Evolutionary conservation across 139 green algal genomes (phyloP).

Genomic region (Auxenochlorella protothecoides): DNA sequence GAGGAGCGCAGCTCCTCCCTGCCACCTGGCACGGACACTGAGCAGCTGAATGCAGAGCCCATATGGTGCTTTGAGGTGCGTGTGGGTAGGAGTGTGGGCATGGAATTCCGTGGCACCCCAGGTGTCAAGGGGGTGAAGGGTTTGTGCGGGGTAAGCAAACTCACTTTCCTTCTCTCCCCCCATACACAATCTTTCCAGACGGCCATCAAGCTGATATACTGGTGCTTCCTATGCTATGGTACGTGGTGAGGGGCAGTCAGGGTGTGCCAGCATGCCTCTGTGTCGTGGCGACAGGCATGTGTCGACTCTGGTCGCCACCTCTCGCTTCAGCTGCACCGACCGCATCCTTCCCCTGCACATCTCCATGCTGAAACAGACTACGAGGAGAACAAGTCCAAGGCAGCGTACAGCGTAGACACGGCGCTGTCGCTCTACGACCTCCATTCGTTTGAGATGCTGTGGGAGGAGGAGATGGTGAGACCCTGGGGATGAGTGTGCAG

Average conservation of each 20-base stretch:
- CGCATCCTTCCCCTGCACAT: too few relatives aligned
- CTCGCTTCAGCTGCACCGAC: too few relatives aligned
- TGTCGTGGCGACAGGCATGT: too few relatives aligned
- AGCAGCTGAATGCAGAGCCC: slow-evolving; percentile 5
- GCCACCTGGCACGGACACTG: not conserved
- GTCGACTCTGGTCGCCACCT: too few relatives aligned
- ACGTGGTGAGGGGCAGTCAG: not conserved
- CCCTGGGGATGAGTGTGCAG: slow-evolving; percentile 7
- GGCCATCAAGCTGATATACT: slow-evolving; percentile 28
- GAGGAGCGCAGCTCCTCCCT: slow-evolving; percentile 10
- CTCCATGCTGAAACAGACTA: not conserved
- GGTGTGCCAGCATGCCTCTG: too few relatives aligned
- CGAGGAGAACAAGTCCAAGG: slow-evolving; percentile 1
- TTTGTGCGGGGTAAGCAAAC: too few relatives aligned
- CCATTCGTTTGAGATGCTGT: slow-evolving; percentile 26
- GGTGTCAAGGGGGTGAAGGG: too few relatives aligned
- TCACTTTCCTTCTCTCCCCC: too few relatives aligned
- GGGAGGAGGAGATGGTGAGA: slow-evolving; percentile 15
- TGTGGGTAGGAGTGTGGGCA: not conserved
- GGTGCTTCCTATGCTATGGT: slow-evolving; percentile 8
- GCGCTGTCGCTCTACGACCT: slow-evolving; percentile 20
- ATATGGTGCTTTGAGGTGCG: slow-evolving; percentile 14
- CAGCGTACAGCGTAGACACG: not conserved
- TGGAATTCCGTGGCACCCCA: not conserved
- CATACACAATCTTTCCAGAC: slow-evolving; percentile 18